Evolutionary conservation across 495 filamentous ascomycete species (phyloP).

Genomic region (Penicillium paxilli): DNA sequence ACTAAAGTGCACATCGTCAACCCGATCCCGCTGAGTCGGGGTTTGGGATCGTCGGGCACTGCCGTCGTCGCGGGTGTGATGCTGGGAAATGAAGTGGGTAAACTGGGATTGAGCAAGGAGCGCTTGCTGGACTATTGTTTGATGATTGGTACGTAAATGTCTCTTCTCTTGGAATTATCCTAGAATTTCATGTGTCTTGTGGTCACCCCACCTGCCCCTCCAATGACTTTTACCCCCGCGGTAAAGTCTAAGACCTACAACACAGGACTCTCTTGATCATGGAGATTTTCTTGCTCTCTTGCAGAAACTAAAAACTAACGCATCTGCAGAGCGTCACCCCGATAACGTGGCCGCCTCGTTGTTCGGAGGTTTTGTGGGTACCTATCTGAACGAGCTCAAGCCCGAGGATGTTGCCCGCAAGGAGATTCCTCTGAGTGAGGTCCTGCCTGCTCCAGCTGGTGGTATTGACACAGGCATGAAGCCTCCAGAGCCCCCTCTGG

Average conservation of each 20-base stretch:
- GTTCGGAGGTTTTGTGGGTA: conserved; percentile 96
- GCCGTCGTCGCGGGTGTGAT: conserved; percentile 93
- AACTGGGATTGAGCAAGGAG: conserved; percentile 74
- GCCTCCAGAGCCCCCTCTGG: conserved; percentile 83
- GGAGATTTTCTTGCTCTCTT: background rate
- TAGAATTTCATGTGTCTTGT: too few species aligned
- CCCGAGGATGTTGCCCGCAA: conserved; percentile 80
- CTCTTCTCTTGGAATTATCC: too few species aligned
- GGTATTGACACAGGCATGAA: conserved; percentile 80
- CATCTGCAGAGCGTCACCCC: conserved; percentile 74
- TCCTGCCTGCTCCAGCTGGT: conserved; percentile 81
- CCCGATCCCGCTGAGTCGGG: conserved; percentile 86
- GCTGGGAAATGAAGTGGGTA: conserved; percentile 85
- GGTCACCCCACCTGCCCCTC: background rate
- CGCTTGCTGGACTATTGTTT: conserved; percentile 91
- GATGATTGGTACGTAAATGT: conserved; percentile 68
- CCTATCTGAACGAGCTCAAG: conserved; percentile 86
- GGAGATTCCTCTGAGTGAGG: conserved; percentile 95
- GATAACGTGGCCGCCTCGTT: conserved; percentile 95
- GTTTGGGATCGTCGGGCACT: conserved; percentile 88
- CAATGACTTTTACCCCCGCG: background rate
- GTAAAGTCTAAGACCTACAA: background rate
- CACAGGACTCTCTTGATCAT: too few species aligned
- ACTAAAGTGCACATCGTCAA: conserved; percentile 93
- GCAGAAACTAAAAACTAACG: conserved; percentile 16